Percentiles rank a stretch among this genome's conserved stretches.
These are phyloP conservation scores for Adiantum capillusveneris DNA, from an alignment of 75 land plant genomes.

Conservation along the genomic window DNA sequence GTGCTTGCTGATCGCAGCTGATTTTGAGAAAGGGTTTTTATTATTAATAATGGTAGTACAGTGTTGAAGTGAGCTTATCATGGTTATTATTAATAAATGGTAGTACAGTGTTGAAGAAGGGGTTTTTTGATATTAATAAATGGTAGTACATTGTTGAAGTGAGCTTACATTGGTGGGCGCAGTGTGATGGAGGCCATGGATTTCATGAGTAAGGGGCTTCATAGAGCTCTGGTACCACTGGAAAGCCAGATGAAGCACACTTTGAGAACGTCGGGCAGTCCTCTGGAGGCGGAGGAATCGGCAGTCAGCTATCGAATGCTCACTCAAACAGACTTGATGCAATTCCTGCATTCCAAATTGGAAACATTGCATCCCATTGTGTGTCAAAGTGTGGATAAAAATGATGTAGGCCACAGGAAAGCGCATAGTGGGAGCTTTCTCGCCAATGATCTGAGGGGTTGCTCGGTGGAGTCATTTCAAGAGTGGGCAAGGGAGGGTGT, in stretches of 20 bases:
- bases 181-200: conserved; percentile 80
- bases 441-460: conserved; percentile 74
- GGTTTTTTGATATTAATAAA: no score
- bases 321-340: conserved; percentile 77
- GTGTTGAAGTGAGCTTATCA: no score
- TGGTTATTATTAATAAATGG: no score
- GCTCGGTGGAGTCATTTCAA: conserved; percentile 43
- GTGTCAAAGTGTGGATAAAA: conserved; percentile 4
- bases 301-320: conserved; percentile 76
- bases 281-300: conserved; percentile 59
- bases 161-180: no score
- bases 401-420: conserved; percentile 55
- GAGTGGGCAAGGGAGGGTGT: conserved; percentile 41
- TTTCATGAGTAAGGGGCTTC: conserved; percentile 88
- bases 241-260: conserved; percentile 39
- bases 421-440: conserved; percentile 71
- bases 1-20: no score
- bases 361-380: conserved; percentile 28
- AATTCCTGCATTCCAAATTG: conserved; percentile 36
- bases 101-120: no score
- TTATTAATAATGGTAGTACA: no score
- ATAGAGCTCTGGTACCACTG: conserved; percentile 68
- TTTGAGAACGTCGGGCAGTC: no score
- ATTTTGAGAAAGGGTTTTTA: no score
- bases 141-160: no score